Evolutionary conservation across 2,329 filamentous ascomycete genomes (phyloP), one percentile per base, ranked within the genome.

Genomic region (Pseudopyricularia javanii): DNA sequence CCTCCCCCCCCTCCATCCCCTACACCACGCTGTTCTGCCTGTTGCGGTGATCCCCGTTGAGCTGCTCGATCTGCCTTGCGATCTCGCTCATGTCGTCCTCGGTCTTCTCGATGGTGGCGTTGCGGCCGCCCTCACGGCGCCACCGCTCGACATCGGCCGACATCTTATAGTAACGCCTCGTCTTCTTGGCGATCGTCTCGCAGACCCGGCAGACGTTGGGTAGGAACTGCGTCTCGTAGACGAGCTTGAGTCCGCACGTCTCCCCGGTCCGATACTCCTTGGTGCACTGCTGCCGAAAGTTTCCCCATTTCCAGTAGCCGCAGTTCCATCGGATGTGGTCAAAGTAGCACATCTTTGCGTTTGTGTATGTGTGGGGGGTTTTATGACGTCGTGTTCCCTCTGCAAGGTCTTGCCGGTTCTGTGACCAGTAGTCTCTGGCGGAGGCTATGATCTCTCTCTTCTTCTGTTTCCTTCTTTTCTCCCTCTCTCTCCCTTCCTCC

Each of bases 231-330:
- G 88, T 91, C 60, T 81, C 74, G 73, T 86, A 90, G 64, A 95
- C 84, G 58, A 95, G 80, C 72, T 89, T 95, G 72, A 95, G 85
- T 56, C 91, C 91, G 71, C 91, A 97, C 35, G 91, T 96, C 75
- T 97, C 91, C 63, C 91, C 91, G 59, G 88, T 95, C 59, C 91
- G 87, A 73, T 95, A 94, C 68, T 96, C 91, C 70, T 89, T 90
- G 69, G 86, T 85, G 78, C 91, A 97, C 67, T 95, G 91, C 69
- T 91, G 81, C 59, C 87, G 83, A 74, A 96, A 96, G 72, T 85
- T 86, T 59, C 88, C 87, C 91, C 91, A 97, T 70, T 90, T 89
- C 85, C 86, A 95, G 77, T 89, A 91, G 64, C 87, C 86, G 72
- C 91, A 97, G 54, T 70, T 70, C 79, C 87, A 95, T 61, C 82